Evolutionary conservation across 2,329 filamentous ascomycete species (phyloP), one percentile per base, ranked within the genome.

Genomic region (Dactylella cylindrospora): DNA sequence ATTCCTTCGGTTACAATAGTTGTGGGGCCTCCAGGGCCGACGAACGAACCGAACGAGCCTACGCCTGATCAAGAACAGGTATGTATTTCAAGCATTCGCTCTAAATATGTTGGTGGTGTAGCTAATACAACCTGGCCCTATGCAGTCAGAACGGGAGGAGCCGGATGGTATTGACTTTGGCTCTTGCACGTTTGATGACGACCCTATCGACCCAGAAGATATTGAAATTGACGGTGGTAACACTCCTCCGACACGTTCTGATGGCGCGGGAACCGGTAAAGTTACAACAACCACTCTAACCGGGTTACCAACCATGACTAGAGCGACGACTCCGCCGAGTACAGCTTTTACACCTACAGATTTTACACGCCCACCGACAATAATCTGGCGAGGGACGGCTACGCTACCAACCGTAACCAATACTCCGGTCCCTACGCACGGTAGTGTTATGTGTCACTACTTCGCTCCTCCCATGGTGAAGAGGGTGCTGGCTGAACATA

Each of bases 51-150:
- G 2, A 19, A 39, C 2, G 19, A 2, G 6, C 15, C 35, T 3
- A 39, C 35, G 19, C 35, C 35, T 7, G 35, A 39, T 22, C 35
- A 39, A 10, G 35, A 39, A 39, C 35, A 39, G 15, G 35, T 39
- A 39, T 20, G 19, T 17, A 7, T 19, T 20, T n/a, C n/a, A 2
- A n/a, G 3, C 19, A 39, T 39, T 17, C 35, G 19, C 4, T 20
- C n/a, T 2, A 4, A 39, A 39, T 4, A 2, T n/a, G n/a, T 22
- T 13, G 35, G 15, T 39, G n/a, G n/a, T n/a, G n/a, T n/a, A n/a
- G n/a, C n/a, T n/a, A n/a, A n/a, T n/a, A n/a, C n/a, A n/a, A n/a
- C n/a, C n/a, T n/a, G n/a, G n/a, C n/a, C n/a, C n/a, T n/a, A n/a
- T n/a, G n/a, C n/a, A 39, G 35, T 39, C 35, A 2, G 35, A 39